These are phyloP conservation scores for Stevia rebaudiana DNA, from an alignment of 140 eudicot genomes.

Conservation along the genomic window DNA sequence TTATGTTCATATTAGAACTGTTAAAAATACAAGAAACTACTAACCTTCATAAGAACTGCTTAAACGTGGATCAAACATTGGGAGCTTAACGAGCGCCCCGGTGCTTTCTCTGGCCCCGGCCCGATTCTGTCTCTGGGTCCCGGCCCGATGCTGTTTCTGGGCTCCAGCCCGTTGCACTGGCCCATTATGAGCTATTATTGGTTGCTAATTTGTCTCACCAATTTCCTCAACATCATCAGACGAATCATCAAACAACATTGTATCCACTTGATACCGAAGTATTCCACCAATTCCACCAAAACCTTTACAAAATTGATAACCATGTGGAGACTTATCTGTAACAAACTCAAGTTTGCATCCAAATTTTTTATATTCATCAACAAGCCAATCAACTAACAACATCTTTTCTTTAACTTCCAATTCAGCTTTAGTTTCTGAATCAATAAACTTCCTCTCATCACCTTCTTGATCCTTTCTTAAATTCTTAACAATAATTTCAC, in stretches of 20 bases:
- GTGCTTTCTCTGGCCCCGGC: conserved; percentile 26
- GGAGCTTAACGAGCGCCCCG: background rate
- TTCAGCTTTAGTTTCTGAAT: conserved; percentile 22
- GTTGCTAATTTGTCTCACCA: conserved; percentile 50
- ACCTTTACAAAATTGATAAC: conserved; percentile 47
- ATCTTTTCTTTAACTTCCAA: conserved; percentile 20
- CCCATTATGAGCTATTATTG: conserved; percentile 19
- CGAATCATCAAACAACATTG: conserved; percentile 46
- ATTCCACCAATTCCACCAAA: conserved; percentile 65
- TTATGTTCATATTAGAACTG: no score
- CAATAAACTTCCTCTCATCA: background rate
- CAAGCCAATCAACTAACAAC: conserved; percentile 56
- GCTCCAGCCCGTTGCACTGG: conserved; percentile 39
- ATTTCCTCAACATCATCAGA: conserved; percentile 45
- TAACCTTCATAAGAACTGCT: conserved; percentile 20
- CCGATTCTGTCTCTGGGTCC: conserved; percentile 32
- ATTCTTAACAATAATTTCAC: background rate
- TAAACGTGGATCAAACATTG: background rate
- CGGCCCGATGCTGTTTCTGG: no score
- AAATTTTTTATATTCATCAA: conserved; percentile 39
- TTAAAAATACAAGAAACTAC: background rate
- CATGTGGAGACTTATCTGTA: conserved; percentile 49
- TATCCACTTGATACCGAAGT: conserved; percentile 49
- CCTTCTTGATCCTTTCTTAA: background rate
- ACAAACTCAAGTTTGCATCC: conserved; percentile 56